Evolutionary conservation across 345 rosid genomes (phyloP).

Genomic region (Salix dunnii): DNA sequence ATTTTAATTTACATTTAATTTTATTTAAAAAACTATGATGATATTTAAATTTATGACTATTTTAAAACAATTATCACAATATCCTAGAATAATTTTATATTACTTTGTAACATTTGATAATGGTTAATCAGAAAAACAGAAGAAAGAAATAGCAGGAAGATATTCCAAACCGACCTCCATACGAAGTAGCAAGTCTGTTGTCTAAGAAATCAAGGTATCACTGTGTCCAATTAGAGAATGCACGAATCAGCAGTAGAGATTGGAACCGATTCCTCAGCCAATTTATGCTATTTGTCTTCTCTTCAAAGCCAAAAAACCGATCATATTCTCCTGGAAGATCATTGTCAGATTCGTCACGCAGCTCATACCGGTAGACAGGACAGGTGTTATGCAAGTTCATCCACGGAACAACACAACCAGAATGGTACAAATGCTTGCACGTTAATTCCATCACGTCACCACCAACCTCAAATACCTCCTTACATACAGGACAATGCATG

Average conservation of each 20-base stretch:
- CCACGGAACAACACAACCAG: constrained; percentile 73
- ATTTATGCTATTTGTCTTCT: constrained; percentile 16
- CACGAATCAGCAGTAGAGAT: constrained; percentile 33
- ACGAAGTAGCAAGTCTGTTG: constrained; percentile 5
- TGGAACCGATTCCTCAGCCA: constrained; percentile 32
- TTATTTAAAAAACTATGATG: no score
- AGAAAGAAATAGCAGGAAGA: constrained; percentile 4
- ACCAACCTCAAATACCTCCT: constrained; percentile 60
- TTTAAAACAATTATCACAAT: no score
- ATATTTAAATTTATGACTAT: no score
- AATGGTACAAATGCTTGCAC: constrained; percentile 71
- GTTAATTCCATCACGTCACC: constrained; percentile 52
- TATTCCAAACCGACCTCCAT: constrained; percentile 27
- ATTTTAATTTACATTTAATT: no score
- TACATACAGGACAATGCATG: constrained; percentile 64
- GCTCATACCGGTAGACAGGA: constrained; percentile 61
- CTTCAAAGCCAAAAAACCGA: constrained; percentile 17
- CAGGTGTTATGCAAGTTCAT: constrained; percentile 63
- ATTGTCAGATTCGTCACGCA: constrained; percentile 8
- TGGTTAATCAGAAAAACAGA: background rate
- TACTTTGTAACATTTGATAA: background rate
- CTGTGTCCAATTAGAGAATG: constrained; percentile 33
- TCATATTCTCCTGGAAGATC: background rate
- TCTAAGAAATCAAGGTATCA: constrained; percentile 17
- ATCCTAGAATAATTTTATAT: no score